A percentile compares a stretch with the other conserved stretches of the same genome.
These are phyloP conservation scores for Coemansia erecta DNA, from an alignment of 192 early-diverging fungal genomes.

Conservation along the genomic window DNA sequence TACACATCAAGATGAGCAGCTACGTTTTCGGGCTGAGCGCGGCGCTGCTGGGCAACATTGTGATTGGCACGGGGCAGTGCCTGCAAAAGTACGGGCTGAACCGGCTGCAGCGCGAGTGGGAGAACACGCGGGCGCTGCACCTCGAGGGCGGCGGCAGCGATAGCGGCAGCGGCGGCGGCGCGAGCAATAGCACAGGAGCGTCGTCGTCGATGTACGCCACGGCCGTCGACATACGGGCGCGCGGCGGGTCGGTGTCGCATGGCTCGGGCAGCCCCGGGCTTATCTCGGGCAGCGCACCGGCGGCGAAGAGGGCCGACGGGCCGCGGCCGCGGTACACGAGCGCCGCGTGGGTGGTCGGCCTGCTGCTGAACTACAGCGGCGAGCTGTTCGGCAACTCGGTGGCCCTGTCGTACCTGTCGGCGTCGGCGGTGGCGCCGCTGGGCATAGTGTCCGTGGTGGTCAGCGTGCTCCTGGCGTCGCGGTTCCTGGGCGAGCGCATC, in stretches of 20 bases:
- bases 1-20: constrained; percentile 18
- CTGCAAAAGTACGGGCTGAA: constrained; percentile 52
- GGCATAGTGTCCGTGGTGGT: constrained; percentile 48
- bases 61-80: constrained; percentile 52
- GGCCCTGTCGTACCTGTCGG: constrained; percentile 50
- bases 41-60: constrained; percentile 45
- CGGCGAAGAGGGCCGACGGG: background rate
- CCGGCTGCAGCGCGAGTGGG: constrained; percentile 36
- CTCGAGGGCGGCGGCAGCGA: constrained; percentile 14
- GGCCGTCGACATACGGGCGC: constrained; percentile 23
- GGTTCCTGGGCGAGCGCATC: constrained; percentile 47
- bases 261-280: background rate
- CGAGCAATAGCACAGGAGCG: background rate
- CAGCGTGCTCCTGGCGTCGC: constrained; percentile 43
- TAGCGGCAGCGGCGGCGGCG: constrained; percentile 7
- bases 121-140: constrained; percentile 14
- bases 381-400: constrained; percentile 51
- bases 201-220: constrained; percentile 9
- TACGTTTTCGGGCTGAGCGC: constrained; percentile 43
- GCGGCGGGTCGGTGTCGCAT: constrained; percentile 10
- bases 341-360: constrained; percentile 38
- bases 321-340: constrained; percentile 37
- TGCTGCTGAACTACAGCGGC: constrained; percentile 47
- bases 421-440: constrained; percentile 47
- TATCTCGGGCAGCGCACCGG: background rate